Percentiles rank a stretch among this genome's conserved stretches.
phyloP scores from a whole-genome alignment of 345 rosid species.

The Lepidium didymum region DNA sequence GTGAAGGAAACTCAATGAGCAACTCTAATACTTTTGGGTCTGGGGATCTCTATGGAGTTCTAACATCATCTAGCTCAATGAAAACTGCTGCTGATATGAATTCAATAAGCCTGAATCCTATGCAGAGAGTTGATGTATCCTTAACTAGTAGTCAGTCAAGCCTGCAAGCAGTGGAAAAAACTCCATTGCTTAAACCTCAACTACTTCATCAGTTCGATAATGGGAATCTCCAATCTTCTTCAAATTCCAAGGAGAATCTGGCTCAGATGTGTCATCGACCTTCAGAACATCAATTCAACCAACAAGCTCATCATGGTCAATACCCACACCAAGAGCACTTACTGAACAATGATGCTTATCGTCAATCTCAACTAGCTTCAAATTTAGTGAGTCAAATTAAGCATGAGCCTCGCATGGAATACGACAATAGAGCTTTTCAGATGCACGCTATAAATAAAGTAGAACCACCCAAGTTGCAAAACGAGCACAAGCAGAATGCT shows the following conservation, averaged over 20 bases:
- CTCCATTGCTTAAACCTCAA: conserved; percentile 39
- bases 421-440: conserved; percentile 40
- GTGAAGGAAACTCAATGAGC: conserved; percentile 65
- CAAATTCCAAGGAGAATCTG: conserved; percentile 44
- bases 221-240: conserved; percentile 50
- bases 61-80: conserved; percentile 48
- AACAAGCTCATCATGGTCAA: conserved; percentile 46
- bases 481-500: conserved; percentile 51
- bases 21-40: conserved; percentile 53
- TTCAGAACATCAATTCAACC: conserved; percentile 51
- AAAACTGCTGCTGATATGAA: conserved; percentile 43
- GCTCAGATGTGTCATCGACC: conserved; percentile 56
- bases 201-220: conserved; percentile 58
- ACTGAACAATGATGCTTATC: conserved; percentile 43
- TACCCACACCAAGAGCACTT: conserved; percentile 52
- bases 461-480: conserved; percentile 50
- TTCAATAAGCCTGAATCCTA: conserved; percentile 44
- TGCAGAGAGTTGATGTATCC: conserved; percentile 44
- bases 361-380: conserved; percentile 46
- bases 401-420: conserved; percentile 59
- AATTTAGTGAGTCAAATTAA: conserved; percentile 51
- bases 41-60: conserved; percentile 52
- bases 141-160: conserved; percentile 46
- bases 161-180: conserved; percentile 44
- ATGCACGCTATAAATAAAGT: conserved; percentile 46